These are phyloP conservation scores for Alloteropsis semialata DNA, from an alignment of 176 grass and related monocot genomes.

Conservation along the genomic window DNA sequence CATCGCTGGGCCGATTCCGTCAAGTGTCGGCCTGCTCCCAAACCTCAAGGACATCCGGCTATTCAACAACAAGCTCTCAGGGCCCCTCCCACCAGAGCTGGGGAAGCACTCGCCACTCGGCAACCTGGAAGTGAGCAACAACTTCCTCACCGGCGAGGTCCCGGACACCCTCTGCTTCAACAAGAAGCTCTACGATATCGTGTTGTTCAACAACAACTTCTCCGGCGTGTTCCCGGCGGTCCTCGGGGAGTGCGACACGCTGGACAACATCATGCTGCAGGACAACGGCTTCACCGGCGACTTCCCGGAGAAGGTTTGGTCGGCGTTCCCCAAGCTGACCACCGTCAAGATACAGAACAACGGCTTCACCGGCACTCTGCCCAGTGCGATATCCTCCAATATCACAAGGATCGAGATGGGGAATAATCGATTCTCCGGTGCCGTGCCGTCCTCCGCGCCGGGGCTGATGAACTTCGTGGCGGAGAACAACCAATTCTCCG, in stretches of 20 bases:
- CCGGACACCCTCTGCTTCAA: constrained; percentile 38
- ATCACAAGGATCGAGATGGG: constrained; percentile 37
- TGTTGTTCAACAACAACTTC: constrained; percentile 50
- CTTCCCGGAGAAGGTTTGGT: constrained; percentile 32
- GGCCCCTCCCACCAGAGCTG: constrained; percentile 28
- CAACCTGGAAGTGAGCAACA: constrained; percentile 26
- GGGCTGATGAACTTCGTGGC: background rate
- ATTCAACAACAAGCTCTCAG: constrained; percentile 37
- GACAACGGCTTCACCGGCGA: constrained; percentile 45
- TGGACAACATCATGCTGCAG: constrained; percentile 28
- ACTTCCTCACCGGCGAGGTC: constrained; percentile 39
- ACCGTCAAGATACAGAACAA: constrained; percentile 36
- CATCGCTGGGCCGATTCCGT: constrained; percentile 33
- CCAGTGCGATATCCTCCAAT: constrained; percentile 19
- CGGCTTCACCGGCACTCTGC: constrained; percentile 39
- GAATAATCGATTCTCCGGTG: constrained; percentile 47
- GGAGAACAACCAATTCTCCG: constrained; percentile 37
- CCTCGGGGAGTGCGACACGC: background rate
- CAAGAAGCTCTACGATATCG: constrained; percentile 1
- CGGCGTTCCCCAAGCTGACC: background rate
- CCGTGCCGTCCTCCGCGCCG: background rate
- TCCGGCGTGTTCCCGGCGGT: constrained; percentile 9
- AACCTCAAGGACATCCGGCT: background rate
- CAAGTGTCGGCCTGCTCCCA: constrained; percentile 25
- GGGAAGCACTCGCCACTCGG: constrained; percentile 39